Conservation (phyloP, 768 basidiomycete genomes). For the Pisolithus albus region DNA sequence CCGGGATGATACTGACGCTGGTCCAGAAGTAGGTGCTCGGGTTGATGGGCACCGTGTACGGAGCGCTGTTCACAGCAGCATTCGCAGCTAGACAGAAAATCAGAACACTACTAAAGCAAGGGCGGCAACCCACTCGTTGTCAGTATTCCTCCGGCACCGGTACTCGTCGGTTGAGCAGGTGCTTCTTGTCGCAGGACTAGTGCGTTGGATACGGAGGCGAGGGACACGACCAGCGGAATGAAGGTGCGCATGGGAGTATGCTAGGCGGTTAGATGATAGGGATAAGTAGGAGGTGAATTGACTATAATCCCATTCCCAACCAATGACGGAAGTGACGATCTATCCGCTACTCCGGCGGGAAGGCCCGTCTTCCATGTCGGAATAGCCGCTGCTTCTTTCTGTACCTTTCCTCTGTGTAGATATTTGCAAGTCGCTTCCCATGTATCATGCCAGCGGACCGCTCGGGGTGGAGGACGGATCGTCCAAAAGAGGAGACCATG, state of each 20-base stretch:
- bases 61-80: slow-evolving; percentile 1
- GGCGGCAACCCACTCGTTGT: slow-evolving; percentile 1
- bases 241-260: background rate
- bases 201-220: background rate
- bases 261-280: background rate
- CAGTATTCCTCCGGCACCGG: background rate
- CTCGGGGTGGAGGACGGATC: background rate
- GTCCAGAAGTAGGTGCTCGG: slow-evolving; percentile 7
- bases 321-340: background rate
- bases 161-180: background rate
- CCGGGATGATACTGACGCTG: slow-evolving; percentile 1
- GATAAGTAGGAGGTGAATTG: background rate
- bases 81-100: background rate
- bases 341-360: background rate
- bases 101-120: background rate
- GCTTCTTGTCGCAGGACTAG: background rate
- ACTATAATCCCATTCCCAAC: background rate
- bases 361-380: background rate
- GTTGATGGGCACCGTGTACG: slow-evolving; percentile 3
- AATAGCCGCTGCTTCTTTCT: background rate
- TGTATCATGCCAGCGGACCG: background rate
- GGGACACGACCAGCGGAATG: background rate
- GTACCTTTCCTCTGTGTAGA: too few relatives aligned
- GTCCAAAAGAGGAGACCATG: background rate
- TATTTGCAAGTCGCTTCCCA: background rate